These are phyloP conservation scores for Microcos paniculata DNA, from an alignment of 345 rosid genomes.

Conservation along the genomic window DNA sequence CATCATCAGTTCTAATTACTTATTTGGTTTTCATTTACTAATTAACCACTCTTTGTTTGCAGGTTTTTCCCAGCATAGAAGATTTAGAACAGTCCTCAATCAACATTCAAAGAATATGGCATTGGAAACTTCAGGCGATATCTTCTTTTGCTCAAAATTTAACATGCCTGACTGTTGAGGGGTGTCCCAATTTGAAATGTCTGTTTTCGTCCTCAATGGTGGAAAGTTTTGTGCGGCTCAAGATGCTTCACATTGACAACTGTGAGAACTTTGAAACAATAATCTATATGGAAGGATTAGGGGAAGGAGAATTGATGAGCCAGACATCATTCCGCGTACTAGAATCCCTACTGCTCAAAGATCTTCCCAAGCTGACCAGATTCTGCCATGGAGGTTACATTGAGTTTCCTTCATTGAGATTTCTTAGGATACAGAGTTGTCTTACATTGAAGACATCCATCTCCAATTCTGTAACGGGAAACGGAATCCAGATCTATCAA, in stretches of 20 bases:
- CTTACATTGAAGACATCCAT: background rate
- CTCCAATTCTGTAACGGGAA: background rate
- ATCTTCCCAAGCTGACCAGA: constrained; percentile 4
- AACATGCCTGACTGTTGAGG: background rate
- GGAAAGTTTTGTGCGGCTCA: background rate
- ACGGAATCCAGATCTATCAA: background rate
- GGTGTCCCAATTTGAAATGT: background rate
- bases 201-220: background rate
- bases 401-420: constrained; percentile 2
- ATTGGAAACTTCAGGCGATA: background rate
- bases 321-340: background rate
- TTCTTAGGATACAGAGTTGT: background rate
- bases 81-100: background rate
- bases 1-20: background rate
- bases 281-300: background rate
- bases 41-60: background rate
- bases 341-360: background rate
- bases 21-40: too few species aligned
- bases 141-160: background rate
- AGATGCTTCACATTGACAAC: background rate
- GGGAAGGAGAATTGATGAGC: background rate
- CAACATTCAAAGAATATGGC: background rate
- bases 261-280: background rate
- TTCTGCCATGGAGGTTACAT: constrained; percentile 3
- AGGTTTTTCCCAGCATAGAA: background rate